Evolutionary conservation across 2,329 filamentous ascomycete genomes (phyloP).

Genomic region (Penicillium palitans): DNA sequence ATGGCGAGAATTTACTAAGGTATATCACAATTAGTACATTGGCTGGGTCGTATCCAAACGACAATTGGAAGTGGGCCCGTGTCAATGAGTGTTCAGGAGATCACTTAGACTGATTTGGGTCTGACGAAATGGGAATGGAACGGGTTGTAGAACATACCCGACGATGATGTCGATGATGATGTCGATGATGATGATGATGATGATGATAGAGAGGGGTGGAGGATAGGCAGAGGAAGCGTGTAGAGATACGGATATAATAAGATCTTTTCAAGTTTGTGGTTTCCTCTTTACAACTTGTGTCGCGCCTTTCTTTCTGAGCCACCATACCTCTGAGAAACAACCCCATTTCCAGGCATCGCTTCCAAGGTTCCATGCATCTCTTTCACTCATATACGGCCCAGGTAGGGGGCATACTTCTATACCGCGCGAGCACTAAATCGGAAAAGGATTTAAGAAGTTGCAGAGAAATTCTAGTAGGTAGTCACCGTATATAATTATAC

Average conservation of each 20-base stretch:
- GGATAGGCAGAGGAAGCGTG: neutral
- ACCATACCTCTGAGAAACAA: neutral
- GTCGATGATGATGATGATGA: neutral
- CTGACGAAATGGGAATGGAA: neutral
- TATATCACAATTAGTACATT: neutral
- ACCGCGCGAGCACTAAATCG: too few relatives aligned
- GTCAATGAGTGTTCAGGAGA: neutral
- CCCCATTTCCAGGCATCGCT: neutral
- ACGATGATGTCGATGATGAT: neutral
- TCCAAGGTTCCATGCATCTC: neutral
- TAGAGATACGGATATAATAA: neutral
- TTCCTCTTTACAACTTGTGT: neutral
- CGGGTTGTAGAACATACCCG: neutral
- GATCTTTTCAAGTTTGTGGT: neutral
- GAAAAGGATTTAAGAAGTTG: too few relatives aligned
- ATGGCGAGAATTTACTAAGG: neutral
- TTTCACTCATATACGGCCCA: too few relatives aligned
- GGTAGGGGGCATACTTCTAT: too few relatives aligned
- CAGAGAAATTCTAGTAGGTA: too few relatives aligned
- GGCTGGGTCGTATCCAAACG: too few relatives aligned
- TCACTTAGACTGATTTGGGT: neutral
- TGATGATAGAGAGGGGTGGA: neutral
- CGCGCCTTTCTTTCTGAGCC: neutral
- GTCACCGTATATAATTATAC: too few relatives aligned
- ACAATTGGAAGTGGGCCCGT: neutral